Conservation (phyloP, 495 filamentous ascomycete species). For the Mycothermus thermophilus region DNA sequence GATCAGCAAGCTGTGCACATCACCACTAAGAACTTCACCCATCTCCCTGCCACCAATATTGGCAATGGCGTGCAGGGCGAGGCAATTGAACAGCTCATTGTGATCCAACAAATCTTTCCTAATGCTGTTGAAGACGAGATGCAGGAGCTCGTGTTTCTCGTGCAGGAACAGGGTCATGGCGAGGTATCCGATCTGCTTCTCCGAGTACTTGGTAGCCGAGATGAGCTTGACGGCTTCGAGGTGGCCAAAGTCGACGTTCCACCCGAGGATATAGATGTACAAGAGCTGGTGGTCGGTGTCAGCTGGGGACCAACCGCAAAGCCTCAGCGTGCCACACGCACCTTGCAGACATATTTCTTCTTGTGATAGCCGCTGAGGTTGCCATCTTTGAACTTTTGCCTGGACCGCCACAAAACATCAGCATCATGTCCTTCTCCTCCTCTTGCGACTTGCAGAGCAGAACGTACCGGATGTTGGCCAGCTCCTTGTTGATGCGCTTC, state of each 20-base stretch:
- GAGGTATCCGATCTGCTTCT: constrained; percentile 98
- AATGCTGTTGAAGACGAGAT: constrained; percentile 96
- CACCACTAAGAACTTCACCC: constrained; percentile 82
- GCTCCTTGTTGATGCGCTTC: constrained; percentile 98
- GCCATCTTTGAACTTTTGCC: constrained; percentile 76
- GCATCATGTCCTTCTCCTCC: too few species aligned
- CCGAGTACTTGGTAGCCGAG: constrained; percentile 91
- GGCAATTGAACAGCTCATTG: constrained; percentile 92
- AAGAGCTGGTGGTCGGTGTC: constrained; percentile 45
- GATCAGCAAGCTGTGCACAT: constrained; percentile 90
- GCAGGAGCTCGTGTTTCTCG: constrained; percentile 90
- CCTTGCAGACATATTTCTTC: constrained; percentile 99
- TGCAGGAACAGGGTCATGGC: constrained; percentile 96
- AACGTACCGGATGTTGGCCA: constrained; percentile 84
- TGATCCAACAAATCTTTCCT: constrained; percentile 88
- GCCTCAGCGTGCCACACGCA: constrained; percentile 15
- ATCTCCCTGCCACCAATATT: constrained; percentile 96
- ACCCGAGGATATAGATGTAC: constrained; percentile 98
- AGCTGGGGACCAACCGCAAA: neutral
- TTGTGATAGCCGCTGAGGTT: constrained; percentile 90
- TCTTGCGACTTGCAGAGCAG: too few species aligned
- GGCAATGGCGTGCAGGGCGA: constrained; percentile 96
- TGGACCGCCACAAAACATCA: constrained; percentile 10
- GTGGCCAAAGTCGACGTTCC: constrained; percentile 98
- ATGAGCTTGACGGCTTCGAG: constrained; percentile 96